phyloP scores from a whole-genome alignment of 306 rosid genomes.

The Vachellia pachyceras region DNA sequence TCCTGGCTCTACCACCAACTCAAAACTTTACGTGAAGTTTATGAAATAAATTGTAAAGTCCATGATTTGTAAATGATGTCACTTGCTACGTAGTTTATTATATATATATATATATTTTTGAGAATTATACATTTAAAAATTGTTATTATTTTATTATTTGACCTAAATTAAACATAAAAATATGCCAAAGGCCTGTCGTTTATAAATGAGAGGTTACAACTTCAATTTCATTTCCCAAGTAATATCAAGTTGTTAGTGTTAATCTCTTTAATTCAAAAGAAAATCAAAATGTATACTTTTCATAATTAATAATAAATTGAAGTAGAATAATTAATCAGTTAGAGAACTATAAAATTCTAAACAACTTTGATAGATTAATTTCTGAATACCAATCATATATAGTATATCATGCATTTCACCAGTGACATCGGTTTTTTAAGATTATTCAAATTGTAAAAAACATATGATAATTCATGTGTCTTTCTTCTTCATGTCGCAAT shows the following conservation, averaged over 20 bases:
- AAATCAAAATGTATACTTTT: too few relatives aligned
- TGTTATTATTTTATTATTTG: not conserved
- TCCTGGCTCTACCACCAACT: not conserved
- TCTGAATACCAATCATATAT: not conserved
- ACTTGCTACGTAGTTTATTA: too few relatives aligned
- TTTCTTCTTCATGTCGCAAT: constrained; percentile 26
- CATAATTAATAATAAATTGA: too few relatives aligned
- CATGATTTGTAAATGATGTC: not conserved
- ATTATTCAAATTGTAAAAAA: not conserved
- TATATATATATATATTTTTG: too few relatives aligned
- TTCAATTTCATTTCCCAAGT: too few relatives aligned
- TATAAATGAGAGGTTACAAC: too few relatives aligned
- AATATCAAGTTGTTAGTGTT: too few relatives aligned
- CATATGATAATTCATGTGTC: not conserved
- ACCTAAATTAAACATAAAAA: not conserved
- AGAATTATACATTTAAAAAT: too few relatives aligned
- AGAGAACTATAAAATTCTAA: not conserved
- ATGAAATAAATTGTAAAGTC: too few relatives aligned
- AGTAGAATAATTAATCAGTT: too few relatives aligned
- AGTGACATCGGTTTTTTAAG: not conserved
- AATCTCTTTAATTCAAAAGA: too few relatives aligned
- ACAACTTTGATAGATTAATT: not conserved
- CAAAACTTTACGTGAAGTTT: not conserved
- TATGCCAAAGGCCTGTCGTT: too few relatives aligned
- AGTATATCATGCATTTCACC: not conserved